phyloP scores from a whole-genome alignment of 2,329 filamentous ascomycete genomes.

The Macrophomina phaseolina region DNA sequence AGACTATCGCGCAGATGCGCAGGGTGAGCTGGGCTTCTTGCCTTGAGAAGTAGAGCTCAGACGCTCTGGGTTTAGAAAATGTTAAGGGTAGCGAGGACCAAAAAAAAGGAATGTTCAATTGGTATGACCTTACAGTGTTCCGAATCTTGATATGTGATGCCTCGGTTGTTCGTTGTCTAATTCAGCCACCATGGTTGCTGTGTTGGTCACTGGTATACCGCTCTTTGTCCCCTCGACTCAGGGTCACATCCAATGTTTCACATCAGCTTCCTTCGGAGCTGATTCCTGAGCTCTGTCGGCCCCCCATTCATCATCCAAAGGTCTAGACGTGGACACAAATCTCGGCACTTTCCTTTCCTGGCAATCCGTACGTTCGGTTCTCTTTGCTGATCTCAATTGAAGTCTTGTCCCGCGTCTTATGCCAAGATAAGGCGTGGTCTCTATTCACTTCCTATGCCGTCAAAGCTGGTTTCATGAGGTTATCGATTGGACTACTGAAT shows the following conservation, averaged over 20 bases:
- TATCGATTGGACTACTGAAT: too few relatives aligned
- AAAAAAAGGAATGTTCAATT: conserved; percentile 5
- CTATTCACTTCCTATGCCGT: too few relatives aligned
- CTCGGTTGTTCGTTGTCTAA: not conserved
- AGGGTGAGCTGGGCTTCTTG: conserved; percentile 22
- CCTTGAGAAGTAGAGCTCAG: conserved; percentile 15
- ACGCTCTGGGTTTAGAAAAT: conserved; percentile 8
- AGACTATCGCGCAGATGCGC: conserved; percentile 19
- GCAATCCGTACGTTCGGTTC: too few relatives aligned
- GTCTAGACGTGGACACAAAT: not conserved
- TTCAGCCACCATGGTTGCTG: not conserved
- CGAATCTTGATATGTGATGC: not conserved
- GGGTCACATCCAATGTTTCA: not conserved
- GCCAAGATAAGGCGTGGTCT: not conserved
- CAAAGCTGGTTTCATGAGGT: too few relatives aligned
- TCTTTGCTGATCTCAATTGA: not conserved
- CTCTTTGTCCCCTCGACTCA: not conserved
- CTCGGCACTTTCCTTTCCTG: not conserved
- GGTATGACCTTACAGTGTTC: not conserved
- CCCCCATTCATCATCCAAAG: too few relatives aligned
- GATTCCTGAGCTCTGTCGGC: too few relatives aligned
- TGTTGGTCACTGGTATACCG: not conserved
- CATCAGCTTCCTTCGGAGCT: not conserved
- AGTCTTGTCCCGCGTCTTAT: too few relatives aligned
- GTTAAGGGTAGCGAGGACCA: not conserved